Conservation (phyloP, 768 basidiomycete genomes). For the Termitomyces heimii region DNA sequence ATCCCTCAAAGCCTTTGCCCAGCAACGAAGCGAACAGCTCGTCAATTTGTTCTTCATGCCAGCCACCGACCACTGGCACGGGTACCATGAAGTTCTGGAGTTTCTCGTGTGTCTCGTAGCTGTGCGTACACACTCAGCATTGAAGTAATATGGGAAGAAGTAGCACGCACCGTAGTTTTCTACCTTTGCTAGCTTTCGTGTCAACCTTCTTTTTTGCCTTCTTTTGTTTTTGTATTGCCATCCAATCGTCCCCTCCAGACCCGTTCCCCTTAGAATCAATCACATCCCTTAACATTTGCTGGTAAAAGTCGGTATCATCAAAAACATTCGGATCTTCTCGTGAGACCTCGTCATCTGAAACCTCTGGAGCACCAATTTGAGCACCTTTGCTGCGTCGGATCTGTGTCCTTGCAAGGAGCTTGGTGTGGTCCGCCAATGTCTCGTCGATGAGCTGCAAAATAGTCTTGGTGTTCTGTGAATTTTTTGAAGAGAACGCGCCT, state of each 20-base stretch:
- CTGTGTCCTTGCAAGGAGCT: constrained; percentile 60
- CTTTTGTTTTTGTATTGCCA: constrained; percentile 56
- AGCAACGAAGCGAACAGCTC: constrained; percentile 88
- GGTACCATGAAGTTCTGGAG: constrained; percentile 97
- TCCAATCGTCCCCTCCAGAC: constrained; percentile 52
- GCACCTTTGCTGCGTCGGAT: constrained; percentile 42
- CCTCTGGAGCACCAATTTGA: constrained; percentile 32
- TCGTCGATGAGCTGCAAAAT: constrained; percentile 78
- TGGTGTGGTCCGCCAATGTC: constrained; percentile 49
- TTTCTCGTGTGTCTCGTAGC: constrained; percentile 94
- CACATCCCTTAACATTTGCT: constrained; percentile 84
- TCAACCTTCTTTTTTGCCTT: constrained; percentile 88
- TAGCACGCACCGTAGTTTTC: constrained; percentile 73
- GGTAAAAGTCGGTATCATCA: constrained; percentile 93
- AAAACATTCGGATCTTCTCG: constrained; percentile 48
- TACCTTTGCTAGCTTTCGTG: constrained; percentile 91
- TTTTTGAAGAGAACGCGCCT: constrained; percentile 58
- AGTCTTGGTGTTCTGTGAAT: constrained; percentile 51
- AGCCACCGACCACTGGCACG: constrained; percentile 56
- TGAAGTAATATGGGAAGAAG: not conserved
- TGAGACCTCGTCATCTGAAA: constrained; percentile 26
- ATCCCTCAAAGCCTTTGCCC: constrained; percentile 60
- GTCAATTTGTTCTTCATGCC: constrained; percentile 97
- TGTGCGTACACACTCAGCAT: constrained; percentile 17
- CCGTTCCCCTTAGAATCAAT: constrained; percentile 63